Evolutionary conservation across 2,329 filamentous ascomycete genomes (phyloP), one percentile per base, ranked within the genome.

Genomic region (Echinosphaeria canescens): DNA sequence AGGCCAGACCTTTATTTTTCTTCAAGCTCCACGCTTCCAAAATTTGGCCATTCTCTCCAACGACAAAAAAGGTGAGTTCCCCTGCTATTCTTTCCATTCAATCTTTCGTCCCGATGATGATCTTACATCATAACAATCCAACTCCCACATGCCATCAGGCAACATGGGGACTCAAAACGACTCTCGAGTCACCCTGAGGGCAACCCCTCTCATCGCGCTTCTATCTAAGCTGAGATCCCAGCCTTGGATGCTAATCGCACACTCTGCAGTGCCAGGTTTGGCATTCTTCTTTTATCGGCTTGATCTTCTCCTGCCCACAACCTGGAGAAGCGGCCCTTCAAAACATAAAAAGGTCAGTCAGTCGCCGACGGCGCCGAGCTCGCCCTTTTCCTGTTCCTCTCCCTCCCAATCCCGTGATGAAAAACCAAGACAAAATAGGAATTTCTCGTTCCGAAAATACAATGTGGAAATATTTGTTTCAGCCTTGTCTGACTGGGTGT

Each of bases 371-470:
- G 24, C 5, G 9, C 13, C 9, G 13, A 8, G 6, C 5, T 15
- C 13, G 23, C 10, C 33, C 31, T 22, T 32, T 30, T 29, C 31
- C 29, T 30, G n/a, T 23, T 22, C 9, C 27, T 26, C 4, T 23
- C 18, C 29, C 23, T 22, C 17, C 17, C 24, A 47, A 34, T n/a
- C n/a, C n/a, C n/a, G 49, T 68, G 64, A 70, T 70, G 64, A 68
- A 55, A 53, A 55, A 56, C n/a, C n/a, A 55, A 49, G 50, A 64
- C 57, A 62, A 57, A 46, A 31, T 20, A 65, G 61, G 63, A 62
- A 70, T 70, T 70, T 63, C 64, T 70, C 64, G 61, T 66, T 50
- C 64, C 59, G 61, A 70, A 70, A 53, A 67, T 38, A 64, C 43
- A 32, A 68, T 70, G 64, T 70, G 54, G 64, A 70, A 50, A 55